These are phyloP conservation scores for Malus domestica DNA, from an alignment of 306 rosid species.

Conservation along the genomic window DNA sequence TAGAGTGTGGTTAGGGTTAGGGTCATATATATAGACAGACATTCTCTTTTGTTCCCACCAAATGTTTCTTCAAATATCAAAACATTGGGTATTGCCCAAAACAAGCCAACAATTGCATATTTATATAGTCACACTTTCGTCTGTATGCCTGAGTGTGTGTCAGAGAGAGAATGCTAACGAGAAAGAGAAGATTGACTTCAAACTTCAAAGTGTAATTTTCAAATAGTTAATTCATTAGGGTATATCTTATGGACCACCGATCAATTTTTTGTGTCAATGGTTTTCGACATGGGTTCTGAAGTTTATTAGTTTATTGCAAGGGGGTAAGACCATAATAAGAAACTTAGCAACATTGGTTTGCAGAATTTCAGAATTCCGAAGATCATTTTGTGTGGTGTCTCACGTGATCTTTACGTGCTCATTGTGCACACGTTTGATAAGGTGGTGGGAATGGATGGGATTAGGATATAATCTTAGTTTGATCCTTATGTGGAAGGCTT, in stretches of 20 bases:
- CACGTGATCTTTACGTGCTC: constrained; percentile 17
- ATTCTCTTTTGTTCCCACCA: constrained; percentile 41
- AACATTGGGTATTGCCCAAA: constrained; percentile 19
- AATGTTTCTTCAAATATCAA: constrained; percentile 28
- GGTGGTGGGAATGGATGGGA: background rate
- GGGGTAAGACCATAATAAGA: background rate
- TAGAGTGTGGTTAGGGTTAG: constrained; percentile 12
- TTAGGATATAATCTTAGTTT: too few relatives aligned
- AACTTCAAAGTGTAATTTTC: background rate
- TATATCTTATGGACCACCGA: constrained; percentile 3
- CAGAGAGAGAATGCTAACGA: constrained; percentile 15
- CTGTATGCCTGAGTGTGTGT: background rate
- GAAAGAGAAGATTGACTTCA: constrained; percentile 8
- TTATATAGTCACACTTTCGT: background rate
- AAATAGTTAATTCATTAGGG: background rate
- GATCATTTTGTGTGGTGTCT: constrained; percentile 1
- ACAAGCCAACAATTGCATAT: constrained; percentile 4
- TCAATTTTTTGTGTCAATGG: background rate
- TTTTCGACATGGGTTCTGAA: background rate
- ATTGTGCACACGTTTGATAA: background rate
- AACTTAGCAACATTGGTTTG: constrained; percentile 9
- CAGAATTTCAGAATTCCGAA: constrained; percentile 11
- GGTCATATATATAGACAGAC: constrained; percentile 28
- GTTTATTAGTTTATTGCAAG: background rate
- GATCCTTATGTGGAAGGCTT: background rate